These are phyloP conservation scores for Saccharomyces hybrid DNA, from an alignment of 1,139 yeast genomes.

Conservation along the genomic window DNA sequence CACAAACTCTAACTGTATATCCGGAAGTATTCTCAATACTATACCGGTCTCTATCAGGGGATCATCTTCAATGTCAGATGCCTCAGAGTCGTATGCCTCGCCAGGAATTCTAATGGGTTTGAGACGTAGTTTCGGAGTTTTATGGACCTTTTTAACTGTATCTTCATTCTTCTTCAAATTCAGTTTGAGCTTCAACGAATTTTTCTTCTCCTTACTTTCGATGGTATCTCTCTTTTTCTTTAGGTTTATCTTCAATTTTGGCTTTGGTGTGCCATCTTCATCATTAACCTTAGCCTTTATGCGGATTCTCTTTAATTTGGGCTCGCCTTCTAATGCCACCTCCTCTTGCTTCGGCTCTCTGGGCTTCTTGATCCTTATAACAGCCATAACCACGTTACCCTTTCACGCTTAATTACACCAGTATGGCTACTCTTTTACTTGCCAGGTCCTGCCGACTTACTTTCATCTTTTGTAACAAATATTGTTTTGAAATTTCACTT, in stretches of 20 bases:
- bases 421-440: neutral
- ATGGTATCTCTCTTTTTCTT: constrained; percentile 18
- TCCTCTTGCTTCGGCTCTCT: constrained; percentile 14
- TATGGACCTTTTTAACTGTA: constrained; percentile 22
- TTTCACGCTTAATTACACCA: neutral
- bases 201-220: constrained; percentile 5
- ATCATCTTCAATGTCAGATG: constrained; percentile 92
- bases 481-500: constrained; percentile 1
- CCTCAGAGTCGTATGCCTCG: constrained; percentile 95
- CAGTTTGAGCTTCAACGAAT: constrained; percentile 25
- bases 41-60: constrained; percentile 87
- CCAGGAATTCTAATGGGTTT: constrained; percentile 84
- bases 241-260: constrained; percentile 30
- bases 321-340: constrained; percentile 9
- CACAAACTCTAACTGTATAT: constrained; percentile 56
- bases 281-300: constrained; percentile 17
- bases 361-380: constrained; percentile 30
- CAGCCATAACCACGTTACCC: constrained; percentile 17
- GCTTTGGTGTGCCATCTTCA: constrained; percentile 5
- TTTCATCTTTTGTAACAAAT: neutral
- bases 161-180: constrained; percentile 26
- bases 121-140: constrained; percentile 60
- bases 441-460: neutral
- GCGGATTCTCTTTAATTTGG: constrained; percentile 23
- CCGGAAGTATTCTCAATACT: constrained; percentile 70